phyloP scores from a whole-genome alignment of 305 asterid genomes.

The Fraxinus nigra region DNA sequence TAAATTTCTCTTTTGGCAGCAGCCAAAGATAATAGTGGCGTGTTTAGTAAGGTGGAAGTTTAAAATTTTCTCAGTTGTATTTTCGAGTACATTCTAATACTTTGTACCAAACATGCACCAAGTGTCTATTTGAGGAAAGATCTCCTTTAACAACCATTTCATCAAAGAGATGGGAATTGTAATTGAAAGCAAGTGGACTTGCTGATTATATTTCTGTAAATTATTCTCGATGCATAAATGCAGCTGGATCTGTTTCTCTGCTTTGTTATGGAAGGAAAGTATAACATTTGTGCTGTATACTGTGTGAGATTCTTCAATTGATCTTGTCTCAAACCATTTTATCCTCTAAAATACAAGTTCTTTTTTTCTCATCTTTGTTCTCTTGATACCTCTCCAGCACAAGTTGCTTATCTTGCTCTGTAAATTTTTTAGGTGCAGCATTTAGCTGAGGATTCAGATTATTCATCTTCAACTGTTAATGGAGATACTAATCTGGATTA shows the following conservation, averaged over 20 bases:
- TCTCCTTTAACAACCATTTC: neutral
- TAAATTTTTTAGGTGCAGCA: slow-evolving; percentile 44
- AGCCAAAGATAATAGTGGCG: neutral
- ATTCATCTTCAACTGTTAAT: slow-evolving; percentile 33
- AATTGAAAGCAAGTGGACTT: neutral
- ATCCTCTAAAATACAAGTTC: neutral
- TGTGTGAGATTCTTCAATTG: neutral
- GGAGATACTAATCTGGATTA: slow-evolving; percentile 25
- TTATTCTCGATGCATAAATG: neutral
- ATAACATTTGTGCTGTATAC: neutral
- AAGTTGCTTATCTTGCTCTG: slow-evolving; percentile 16
- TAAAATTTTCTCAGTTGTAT: neutral
- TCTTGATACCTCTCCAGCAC: neutral
- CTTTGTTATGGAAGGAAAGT: neutral
- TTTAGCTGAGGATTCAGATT: slow-evolving; percentile 38
- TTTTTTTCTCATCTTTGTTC: neutral
- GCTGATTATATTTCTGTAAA: neutral
- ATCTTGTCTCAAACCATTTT: neutral
- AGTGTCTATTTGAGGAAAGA: slow-evolving; percentile 3
- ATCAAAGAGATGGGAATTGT: neutral
- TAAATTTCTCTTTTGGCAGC: neutral
- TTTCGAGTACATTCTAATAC: neutral
- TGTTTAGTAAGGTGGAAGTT: neutral
- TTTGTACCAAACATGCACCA: neutral
- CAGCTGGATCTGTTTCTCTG: neutral